Evolutionary conservation across 73 alveolate species (phyloP), one percentile per base, ranked within the genome.

Genomic region (Breviolum minutum): DNA sequence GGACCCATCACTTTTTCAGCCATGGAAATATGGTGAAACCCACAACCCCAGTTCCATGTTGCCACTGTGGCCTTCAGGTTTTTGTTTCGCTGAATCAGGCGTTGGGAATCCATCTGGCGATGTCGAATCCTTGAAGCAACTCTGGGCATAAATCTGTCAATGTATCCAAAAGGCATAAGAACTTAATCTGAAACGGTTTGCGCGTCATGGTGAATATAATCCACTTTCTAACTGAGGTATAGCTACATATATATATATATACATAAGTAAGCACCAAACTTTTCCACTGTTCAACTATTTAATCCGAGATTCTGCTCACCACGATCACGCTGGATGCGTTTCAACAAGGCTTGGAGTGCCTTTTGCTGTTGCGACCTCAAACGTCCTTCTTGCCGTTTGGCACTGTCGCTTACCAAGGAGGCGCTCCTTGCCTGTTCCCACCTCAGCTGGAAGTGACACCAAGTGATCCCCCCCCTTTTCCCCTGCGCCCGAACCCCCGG

Each of bases 341-440:
- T 99, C 62, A 99, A 91, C 97, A 99, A 87, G 62, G 99, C 99
- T n/a, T 99, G 99, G 48, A 99, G 92, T n/a, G 99, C 99, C 91
- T 99, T 85, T 81, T 90, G 99, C 89, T 99, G 99, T 68, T 99
- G 99, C 63, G 99, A 92, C 88, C 99, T 60, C 92, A 83, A 40
- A 60, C 92, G 92, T 1, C 92, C 76, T 27, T 92, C 98, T 30
- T 92, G 98, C 27, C 98, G 89, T 14, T 73, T 74, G 87, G 98
- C 98, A 48, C 98, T 92, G 98, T 92, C 98, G 66, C 98, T 92
- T 27, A 92, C 98, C 86, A 89, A 27, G 81, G 81, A 92, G 69
- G 98, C 98, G 66, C 98, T 92, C 26, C 98, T 88, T 13, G 98
- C 98, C 62, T 92, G 98, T 63, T 92, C 98, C 98, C 98, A 92